Evolutionary conservation across 1,284 basidiomycete species (phyloP).

Genomic region (Stereum hirsutum): DNA sequence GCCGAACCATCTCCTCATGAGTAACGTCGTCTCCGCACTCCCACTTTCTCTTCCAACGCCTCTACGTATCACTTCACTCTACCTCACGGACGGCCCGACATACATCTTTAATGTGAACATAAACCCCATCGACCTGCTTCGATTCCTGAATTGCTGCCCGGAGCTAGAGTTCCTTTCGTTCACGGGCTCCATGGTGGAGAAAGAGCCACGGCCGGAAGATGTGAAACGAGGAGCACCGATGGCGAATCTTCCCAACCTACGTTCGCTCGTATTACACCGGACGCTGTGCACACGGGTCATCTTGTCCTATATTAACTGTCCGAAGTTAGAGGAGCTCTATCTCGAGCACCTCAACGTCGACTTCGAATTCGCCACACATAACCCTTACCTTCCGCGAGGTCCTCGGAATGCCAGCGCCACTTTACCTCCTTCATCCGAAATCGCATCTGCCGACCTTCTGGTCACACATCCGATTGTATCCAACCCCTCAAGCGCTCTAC

Average conservation of each 20-base stretch:
- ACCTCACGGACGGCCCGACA: conserved; percentile 34
- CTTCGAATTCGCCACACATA: conserved; percentile 27
- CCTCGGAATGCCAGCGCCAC: not conserved
- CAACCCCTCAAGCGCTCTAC: too few species aligned
- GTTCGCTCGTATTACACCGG: conserved; percentile 41
- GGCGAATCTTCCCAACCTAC: conserved; percentile 43
- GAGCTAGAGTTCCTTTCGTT: conserved; percentile 47
- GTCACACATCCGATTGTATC: not conserved
- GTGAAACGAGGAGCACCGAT: conserved; percentile 23
- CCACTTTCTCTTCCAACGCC: conserved; percentile 31
- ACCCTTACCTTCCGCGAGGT: conserved; percentile 10
- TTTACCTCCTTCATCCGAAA: conserved; percentile 7
- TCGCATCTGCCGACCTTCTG: conserved; percentile 3
- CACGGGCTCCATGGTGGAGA: conserved; percentile 41
- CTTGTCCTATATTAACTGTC: conserved; percentile 49
- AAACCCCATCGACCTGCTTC: conserved; percentile 38
- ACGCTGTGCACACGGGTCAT: conserved; percentile 55
- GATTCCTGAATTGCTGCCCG: conserved; percentile 50
- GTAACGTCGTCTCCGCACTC: conserved; percentile 31
- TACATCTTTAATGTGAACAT: conserved; percentile 19
- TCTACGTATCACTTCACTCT: conserved; percentile 45
- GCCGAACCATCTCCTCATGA: conserved; percentile 13
- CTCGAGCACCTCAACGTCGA: conserved; percentile 61
- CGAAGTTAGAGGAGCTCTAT: conserved; percentile 45
- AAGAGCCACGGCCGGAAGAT: conserved; percentile 25